Evolutionary conservation across 345 rosid genomes (phyloP), one percentile per base, ranked within the genome.

Genomic region (Pugionium dolabratum): DNA sequence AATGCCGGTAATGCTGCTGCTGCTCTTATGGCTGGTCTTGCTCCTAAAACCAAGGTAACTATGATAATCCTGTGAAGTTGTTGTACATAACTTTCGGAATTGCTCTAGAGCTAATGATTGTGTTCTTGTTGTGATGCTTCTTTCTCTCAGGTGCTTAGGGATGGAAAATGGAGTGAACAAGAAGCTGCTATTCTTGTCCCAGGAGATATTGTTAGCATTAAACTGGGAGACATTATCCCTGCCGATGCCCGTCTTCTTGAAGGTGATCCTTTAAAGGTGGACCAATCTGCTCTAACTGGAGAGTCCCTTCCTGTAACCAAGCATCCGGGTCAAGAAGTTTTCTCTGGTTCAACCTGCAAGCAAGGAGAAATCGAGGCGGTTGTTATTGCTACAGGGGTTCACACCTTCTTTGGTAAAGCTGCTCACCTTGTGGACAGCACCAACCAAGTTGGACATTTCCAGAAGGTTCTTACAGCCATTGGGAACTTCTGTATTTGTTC

Each of bases 21-120:
- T 30, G 95, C 91, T 62, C 91, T 90, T 34, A 87, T 90, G 97
- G 97, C 98, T 41, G 95, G 95, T 82, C 96, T 93, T 64, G 98
- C 98, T 70, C 98, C 98, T 64, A 87, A 87, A 67, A 83, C 97
- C 18, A 90, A 87, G 92, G 97, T 85, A 74, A 18, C 18, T 18
- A 0, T 18, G 2, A 66, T 4, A 43, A 34, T 18, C 36, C 0
- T 58, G 1, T 66, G 6, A 42, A 4, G n/a, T 1, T 30, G 41
- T 18, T 71, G 26, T 29, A 29, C 3, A 54, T 2, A 53, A 45
- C 39, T 8, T 46, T 4, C 2, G 0, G 4, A 52, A 7, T 45
- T 46, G 11, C n/a, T 30, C 0, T 6, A 25, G 63, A n/a, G 61
- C 71, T 72, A 27, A 72, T 63, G 51, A 5, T 37, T 32, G 25